These are phyloP conservation scores for Carallia pectinifolia DNA, from an alignment of 345 rosid genomes.

Conservation along the genomic window DNA sequence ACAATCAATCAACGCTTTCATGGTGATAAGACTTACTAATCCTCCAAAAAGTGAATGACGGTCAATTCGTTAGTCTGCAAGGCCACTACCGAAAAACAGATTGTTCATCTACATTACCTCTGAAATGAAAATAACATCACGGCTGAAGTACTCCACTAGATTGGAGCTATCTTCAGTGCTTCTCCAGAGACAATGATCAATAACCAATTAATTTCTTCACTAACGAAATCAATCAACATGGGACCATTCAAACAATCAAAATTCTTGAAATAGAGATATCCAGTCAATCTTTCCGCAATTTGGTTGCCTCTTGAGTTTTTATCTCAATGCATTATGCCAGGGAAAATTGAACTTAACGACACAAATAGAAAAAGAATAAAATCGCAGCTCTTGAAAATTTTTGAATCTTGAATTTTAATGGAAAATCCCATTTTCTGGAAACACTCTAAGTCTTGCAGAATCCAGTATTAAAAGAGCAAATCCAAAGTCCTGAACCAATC, in stretches of 20 bases:
- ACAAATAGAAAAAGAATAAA: not conserved
- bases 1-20: not conserved
- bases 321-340: no score
- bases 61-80: not conserved
- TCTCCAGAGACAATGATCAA: not conserved
- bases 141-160: not conserved
- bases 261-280: not conserved
- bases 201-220: not conserved
- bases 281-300: not conserved
- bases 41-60: not conserved
- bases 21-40: not conserved
- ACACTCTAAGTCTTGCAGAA: not conserved
- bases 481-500: not conserved
- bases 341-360: not conserved
- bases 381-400: not conserved
- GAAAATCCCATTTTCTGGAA: not conserved
- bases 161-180: not conserved
- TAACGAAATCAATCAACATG: not conserved
- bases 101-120: constrained; percentile 1
- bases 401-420: not conserved
- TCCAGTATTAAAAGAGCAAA: not conserved
- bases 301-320: not conserved
- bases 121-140: not conserved
- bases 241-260: not conserved
- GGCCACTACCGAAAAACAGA: not conserved